phyloP scores from a whole-genome alignment of 2,329 filamentous ascomycete species.

The Calonectria pseudoreteaudii region DNA sequence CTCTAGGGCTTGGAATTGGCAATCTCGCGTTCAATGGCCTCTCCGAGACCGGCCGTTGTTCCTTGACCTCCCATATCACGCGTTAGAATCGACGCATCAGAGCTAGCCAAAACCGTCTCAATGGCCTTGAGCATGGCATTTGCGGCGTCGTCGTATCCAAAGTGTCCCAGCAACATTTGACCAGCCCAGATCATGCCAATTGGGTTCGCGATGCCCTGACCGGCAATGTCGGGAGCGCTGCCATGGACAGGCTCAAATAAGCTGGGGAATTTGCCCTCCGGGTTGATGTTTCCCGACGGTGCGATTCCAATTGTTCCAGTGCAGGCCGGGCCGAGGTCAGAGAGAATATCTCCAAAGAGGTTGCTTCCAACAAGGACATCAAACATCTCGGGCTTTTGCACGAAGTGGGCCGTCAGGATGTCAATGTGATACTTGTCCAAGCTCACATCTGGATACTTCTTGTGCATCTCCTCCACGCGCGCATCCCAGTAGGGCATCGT shows the following conservation, averaged over 20 bases:
- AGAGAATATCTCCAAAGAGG: conserved; percentile 74
- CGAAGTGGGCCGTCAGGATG: conserved; percentile 74
- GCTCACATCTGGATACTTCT: conserved; percentile 68
- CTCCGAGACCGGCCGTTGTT: conserved; percentile 36
- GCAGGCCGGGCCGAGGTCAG: conserved; percentile 76
- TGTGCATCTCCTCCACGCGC: conserved; percentile 64
- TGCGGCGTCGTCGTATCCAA: conserved; percentile 47
- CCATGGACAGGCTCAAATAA: conserved; percentile 78
- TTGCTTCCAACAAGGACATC: conserved; percentile 76
- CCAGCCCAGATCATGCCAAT: conserved; percentile 79
- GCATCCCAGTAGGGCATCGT: conserved; percentile 79
- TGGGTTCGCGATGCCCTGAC: conserved; percentile 80
- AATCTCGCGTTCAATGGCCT: conserved; percentile 32
- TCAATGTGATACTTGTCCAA: conserved; percentile 76
- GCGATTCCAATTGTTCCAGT: conserved; percentile 80
- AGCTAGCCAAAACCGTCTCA: conserved; percentile 70
- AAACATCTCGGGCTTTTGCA: conserved; percentile 67
- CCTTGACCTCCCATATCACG: conserved; percentile 47
- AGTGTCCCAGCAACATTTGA: conserved; percentile 65
- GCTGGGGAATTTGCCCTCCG: conserved; percentile 60
- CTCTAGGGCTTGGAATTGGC: neutral
- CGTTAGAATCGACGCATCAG: conserved; percentile 46
- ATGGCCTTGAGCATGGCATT: conserved; percentile 70
- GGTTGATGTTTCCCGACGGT: conserved; percentile 77
- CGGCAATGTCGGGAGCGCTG: conserved; percentile 78